These are phyloP conservation scores for Madurella fahalii DNA, from an alignment of 2,329 filamentous ascomycete genomes.

Conservation along the genomic window DNA sequence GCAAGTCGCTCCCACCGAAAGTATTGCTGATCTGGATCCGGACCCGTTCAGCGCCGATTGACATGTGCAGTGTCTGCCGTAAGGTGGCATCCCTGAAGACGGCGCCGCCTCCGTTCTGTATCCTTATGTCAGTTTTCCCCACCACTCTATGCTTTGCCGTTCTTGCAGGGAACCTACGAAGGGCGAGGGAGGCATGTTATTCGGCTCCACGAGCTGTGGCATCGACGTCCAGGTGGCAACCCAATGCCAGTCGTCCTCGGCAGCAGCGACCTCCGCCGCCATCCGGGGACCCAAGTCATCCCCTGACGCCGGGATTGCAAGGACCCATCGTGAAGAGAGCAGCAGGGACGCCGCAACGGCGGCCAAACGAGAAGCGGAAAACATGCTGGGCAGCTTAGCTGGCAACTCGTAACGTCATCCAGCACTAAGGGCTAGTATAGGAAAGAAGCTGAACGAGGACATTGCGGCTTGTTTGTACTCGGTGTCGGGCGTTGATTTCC, in stretches of 20 bases:
- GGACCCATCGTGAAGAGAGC: slow-evolving; percentile 7
- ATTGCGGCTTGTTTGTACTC: slow-evolving; percentile 6
- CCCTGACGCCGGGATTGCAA: neutral
- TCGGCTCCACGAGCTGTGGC: slow-evolving; percentile 60
- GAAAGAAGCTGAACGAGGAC: neutral
- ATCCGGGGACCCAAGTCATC: neutral
- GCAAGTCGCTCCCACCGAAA: slow-evolving; percentile 57
- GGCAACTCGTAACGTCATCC: neutral
- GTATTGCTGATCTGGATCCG: slow-evolving; percentile 62
- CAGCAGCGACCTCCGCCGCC: neutral
- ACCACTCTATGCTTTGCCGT: neutral
- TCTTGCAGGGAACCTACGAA: slow-evolving; percentile 45
- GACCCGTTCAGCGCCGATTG: slow-evolving; percentile 52
- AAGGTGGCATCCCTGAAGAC: slow-evolving; percentile 60
- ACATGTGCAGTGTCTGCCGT: slow-evolving; percentile 61
- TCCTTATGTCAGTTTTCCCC: neutral
- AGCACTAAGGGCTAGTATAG: neutral
- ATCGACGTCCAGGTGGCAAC: slow-evolving; percentile 62
- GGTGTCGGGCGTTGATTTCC: slow-evolving; percentile 2
- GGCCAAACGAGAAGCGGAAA: slow-evolving; percentile 1
- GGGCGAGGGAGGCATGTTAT: slow-evolving; percentile 56
- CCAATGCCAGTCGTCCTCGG: slow-evolving; percentile 48
- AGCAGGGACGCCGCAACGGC: slow-evolving; percentile 13
- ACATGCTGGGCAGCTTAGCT: slow-evolving; percentile 3
- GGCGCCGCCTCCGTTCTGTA: slow-evolving; percentile 30